These are phyloP conservation scores for Scleroderma citrinum DNA, from an alignment of 768 basidiomycete genomes.

Conservation along the genomic window DNA sequence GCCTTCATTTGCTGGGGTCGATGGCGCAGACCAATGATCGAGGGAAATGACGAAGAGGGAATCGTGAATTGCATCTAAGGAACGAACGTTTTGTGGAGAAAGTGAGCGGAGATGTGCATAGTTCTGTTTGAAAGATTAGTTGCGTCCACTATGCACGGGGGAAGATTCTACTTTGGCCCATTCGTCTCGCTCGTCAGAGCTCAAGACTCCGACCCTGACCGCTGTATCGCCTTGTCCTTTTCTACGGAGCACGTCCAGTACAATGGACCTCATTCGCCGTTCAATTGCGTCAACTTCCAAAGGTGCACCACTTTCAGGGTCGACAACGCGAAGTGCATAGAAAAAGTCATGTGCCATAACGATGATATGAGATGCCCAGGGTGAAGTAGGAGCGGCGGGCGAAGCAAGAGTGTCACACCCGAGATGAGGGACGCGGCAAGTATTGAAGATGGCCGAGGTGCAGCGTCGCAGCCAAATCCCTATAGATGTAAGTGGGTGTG, in stretches of 20 bases:
- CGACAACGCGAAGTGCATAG: constrained; percentile 65
- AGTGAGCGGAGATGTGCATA: constrained; percentile 61
- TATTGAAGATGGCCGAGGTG: constrained; percentile 64
- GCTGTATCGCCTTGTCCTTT: constrained; percentile 49
- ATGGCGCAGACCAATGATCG: constrained; percentile 56
- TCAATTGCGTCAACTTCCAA: constrained; percentile 40
- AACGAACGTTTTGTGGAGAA: too few species aligned
- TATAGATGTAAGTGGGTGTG: constrained; percentile 10
- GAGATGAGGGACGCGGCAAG: constrained; percentile 65
- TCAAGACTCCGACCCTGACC: constrained; percentile 62
- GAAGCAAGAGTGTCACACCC: constrained; percentile 56
- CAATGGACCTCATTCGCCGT: constrained; percentile 37
- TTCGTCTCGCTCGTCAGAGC: constrained; percentile 71
- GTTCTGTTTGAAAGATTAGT: constrained; percentile 43
- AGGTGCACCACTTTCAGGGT: constrained; percentile 24
- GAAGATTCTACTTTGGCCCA: constrained; percentile 66
- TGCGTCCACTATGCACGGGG: background rate
- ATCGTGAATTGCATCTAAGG: constrained; percentile 59
- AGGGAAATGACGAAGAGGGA: constrained; percentile 78
- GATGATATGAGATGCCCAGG: constrained; percentile 48
- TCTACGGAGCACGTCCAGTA: constrained; percentile 52
- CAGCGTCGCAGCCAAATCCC: constrained; percentile 62
- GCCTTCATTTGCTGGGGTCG: constrained; percentile 11
- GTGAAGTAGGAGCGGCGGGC: constrained; percentile 30
- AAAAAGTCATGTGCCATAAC: constrained; percentile 74